phyloP scores from a whole-genome alignment of 208 protist genomes.

The Trypanosoma mega region DNA sequence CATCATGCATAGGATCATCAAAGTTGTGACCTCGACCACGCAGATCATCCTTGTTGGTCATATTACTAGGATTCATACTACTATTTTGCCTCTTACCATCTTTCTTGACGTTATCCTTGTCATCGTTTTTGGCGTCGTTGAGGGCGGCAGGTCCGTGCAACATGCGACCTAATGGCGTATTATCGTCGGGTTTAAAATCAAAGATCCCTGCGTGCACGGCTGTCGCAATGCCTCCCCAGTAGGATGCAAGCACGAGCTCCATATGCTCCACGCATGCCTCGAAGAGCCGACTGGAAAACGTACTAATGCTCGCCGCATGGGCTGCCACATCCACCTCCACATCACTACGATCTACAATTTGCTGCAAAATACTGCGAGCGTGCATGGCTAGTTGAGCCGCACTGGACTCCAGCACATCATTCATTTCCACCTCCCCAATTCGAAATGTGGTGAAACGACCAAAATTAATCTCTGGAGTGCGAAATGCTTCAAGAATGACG shows the following conservation, averaged over 20 bases:
- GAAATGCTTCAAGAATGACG: constrained; percentile 59
- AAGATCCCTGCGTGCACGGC: constrained; percentile 67
- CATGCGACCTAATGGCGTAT: constrained; percentile 38
- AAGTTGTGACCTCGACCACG: not conserved
- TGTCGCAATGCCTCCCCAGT: constrained; percentile 81
- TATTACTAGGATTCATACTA: no score
- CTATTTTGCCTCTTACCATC: no score
- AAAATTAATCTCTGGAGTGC: constrained; percentile 54
- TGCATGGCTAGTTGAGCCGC: constrained; percentile 66
- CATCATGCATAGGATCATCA: not conserved
- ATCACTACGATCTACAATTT: constrained; percentile 57
- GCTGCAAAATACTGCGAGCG: constrained; percentile 49
- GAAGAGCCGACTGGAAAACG: constrained; percentile 59
- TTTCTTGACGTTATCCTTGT: no score
- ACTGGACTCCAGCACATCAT: constrained; percentile 61
- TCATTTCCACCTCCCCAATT: constrained; percentile 59
- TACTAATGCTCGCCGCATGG: constrained; percentile 34
- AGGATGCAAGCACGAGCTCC: constrained; percentile 72
- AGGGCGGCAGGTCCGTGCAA: constrained; percentile 25
- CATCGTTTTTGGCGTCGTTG: not conserved
- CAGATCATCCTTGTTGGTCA: no score
- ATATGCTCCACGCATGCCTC: constrained; percentile 57
- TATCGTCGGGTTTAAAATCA: constrained; percentile 50
- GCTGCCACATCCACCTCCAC: constrained; percentile 53
- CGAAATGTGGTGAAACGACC: constrained; percentile 53